Evolutionary conservation across 345 rosid genomes (phyloP), one percentile per base, ranked within the genome.

Genomic region (Eutrema yunnanense): DNA sequence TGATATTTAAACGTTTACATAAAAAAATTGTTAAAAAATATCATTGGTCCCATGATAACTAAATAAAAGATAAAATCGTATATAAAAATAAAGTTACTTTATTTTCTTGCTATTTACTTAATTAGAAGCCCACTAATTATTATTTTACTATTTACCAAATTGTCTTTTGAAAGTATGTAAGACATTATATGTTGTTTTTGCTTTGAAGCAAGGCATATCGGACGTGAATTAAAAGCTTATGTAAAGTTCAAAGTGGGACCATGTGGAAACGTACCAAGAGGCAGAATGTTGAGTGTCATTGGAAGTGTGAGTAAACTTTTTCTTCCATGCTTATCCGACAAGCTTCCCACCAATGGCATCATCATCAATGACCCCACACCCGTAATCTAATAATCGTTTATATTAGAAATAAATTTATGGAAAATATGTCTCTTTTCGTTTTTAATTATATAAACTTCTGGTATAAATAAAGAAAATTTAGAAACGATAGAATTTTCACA

Each of bases 321-420:
- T 73, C 98, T 87, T 12, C 98, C 98, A 75, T 86, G 82, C 71
- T 85, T 85, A 74, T 93, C 98, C 1, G 98, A 93, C 46, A 93
- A 84, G 71, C 86, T 87, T 62, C 98, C 97, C 9, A 93, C 58
- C 71, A 90, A 42, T 29, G 98, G 98, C 96, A 85, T 86, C 97
- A 83, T 75, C 62, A 88, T 83, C 48, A 93, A 81, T 2, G 97
- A 78, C 49, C 98, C 98, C 71, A 88, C 50, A 60, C 98, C 98
- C 46, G 76, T 84, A 2, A 90, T 74, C 97, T 93, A 91, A 48
- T 62, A 30, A 42, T 37, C 16, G 3, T n/a, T 44, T 40, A 13
- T 22, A 48, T 34, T 14, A 34, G 5, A 10, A 13, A 16, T 2
- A 9, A 1, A 3, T 6, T 3, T 26, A 3, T 55, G 12, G 6